Conservation (phyloP, 257 asterid species). For the Ilex aquifolium region DNA sequence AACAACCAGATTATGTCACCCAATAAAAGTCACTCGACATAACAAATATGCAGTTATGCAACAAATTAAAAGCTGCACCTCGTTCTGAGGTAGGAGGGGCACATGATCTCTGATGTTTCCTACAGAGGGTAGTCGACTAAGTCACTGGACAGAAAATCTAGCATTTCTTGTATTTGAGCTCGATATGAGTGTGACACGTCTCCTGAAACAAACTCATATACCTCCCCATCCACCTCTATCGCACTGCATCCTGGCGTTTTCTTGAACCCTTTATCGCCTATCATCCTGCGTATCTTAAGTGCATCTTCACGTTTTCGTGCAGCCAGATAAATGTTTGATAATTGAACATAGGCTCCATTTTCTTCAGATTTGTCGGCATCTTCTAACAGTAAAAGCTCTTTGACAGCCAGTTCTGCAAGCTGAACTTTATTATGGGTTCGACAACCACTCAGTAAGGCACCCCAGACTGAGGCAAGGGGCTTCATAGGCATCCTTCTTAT, state of each 20-base stretch:
- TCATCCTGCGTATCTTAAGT: conserved; percentile 27
- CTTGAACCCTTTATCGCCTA: conserved; percentile 34
- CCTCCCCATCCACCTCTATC: conserved; percentile 31
- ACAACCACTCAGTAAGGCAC: conserved; percentile 35
- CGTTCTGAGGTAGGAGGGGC: neutral
- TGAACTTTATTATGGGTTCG: conserved; percentile 27
- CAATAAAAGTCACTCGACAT: no score
- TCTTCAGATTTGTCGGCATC: conserved; percentile 30
- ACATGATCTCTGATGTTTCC: neutral
- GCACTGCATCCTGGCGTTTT: conserved; percentile 36
- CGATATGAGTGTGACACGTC: conserved; percentile 28
- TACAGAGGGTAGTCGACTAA: neutral
- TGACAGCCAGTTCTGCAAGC: conserved; percentile 34
- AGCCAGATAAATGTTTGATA: conserved; percentile 33
- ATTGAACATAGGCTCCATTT: conserved; percentile 36
- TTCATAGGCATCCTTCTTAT: conserved; percentile 37
- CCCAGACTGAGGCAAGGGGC: conserved; percentile 40
- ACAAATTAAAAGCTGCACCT: neutral
- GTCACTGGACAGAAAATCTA: conserved; percentile 19
- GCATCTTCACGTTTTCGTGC: conserved; percentile 30
- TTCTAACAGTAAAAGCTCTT: conserved; percentile 28
- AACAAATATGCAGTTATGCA: neutral
- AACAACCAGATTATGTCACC: no score
- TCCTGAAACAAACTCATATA: conserved; percentile 33
- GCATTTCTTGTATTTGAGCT: conserved; percentile 20